A percentile compares a stretch with the other conserved stretches of the same genome.
Evolutionary conservation across 1,284 basidiomycete genomes (phyloP).

Genomic region (Taiwanofungus camphoratus): DNA sequence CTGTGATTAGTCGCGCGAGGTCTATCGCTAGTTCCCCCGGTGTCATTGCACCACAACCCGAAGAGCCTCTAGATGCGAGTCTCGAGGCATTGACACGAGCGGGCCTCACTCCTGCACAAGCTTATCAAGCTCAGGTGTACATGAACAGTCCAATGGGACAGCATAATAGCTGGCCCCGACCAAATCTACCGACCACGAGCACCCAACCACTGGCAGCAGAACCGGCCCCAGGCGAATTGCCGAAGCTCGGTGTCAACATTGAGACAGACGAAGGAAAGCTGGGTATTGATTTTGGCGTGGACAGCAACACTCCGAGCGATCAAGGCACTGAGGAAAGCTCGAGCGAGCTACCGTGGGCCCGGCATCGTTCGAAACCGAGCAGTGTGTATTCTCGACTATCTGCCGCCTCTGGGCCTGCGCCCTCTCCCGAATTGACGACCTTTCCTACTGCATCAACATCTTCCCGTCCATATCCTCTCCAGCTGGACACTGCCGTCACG

Average conservation of each 20-base stretch:
- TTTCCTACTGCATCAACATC: constrained; percentile 16
- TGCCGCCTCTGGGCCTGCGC: constrained; percentile 18
- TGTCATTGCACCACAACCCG: constrained; percentile 42
- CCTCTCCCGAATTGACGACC: constrained; percentile 18
- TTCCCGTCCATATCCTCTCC: constrained; percentile 39
- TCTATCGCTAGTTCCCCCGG: constrained; percentile 48
- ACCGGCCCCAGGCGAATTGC: constrained; percentile 20
- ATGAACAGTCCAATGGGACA: constrained; percentile 31
- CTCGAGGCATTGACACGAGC: constrained; percentile 42
- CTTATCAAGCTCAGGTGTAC: constrained; percentile 72
- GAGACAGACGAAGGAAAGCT: constrained; percentile 46
- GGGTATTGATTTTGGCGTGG: constrained; percentile 48
- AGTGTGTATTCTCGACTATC: constrained; percentile 26
- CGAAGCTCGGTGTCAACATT: constrained; percentile 46
- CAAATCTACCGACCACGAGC: background rate
- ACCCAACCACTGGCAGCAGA: background rate
- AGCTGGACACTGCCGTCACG: constrained; percentile 41
- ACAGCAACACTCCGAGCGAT: constrained; percentile 33
- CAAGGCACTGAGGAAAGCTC: constrained; percentile 38
- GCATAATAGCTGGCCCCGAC: constrained; percentile 13
- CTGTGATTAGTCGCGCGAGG: constrained; percentile 38
- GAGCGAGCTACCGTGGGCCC: constrained; percentile 58
- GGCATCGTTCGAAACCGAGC: constrained; percentile 22
- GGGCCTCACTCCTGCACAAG: constrained; percentile 69
- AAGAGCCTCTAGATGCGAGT: constrained; percentile 48